Conservation (phyloP, 2,329 filamentous ascomycete genomes). For the Graphium sp. region DNA sequence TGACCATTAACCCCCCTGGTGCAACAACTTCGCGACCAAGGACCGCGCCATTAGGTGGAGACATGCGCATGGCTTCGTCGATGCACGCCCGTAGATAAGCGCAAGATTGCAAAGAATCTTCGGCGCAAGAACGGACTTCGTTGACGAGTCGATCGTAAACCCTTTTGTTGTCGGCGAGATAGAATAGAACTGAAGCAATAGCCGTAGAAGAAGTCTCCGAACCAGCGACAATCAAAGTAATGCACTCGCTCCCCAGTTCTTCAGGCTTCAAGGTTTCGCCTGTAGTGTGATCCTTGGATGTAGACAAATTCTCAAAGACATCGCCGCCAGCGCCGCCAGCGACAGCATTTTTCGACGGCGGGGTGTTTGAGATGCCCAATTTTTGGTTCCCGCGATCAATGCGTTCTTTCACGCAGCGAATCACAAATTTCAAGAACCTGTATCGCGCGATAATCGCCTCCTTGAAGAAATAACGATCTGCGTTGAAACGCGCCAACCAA, state of each 20-base stretch:
- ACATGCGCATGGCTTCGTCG: conserved; percentile 11
- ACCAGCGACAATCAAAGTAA: conserved; percentile 16
- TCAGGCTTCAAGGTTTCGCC: neutral
- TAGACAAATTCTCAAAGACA: no score
- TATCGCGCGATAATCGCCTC: conserved; percentile 4
- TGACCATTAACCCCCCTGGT: conserved; percentile 4
- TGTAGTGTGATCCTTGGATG: neutral
- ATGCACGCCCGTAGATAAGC: conserved; percentile 45
- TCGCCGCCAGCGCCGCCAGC: neutral
- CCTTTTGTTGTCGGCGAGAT: conserved; percentile 15
- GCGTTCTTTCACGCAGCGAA: neutral
- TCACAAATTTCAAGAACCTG: conserved; percentile 6
- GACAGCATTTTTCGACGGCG: conserved; percentile 1
- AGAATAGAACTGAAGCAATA: conserved; percentile 18
- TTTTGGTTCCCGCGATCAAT: no score
- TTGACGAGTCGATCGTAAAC: conserved; percentile 12
- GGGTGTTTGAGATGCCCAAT: no score
- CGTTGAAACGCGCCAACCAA: conserved; percentile 1
- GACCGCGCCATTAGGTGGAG: conserved; percentile 5
- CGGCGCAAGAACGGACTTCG: conserved; percentile 14
- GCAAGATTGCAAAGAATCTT: conserved; percentile 24
- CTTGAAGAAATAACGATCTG: conserved; percentile 7
- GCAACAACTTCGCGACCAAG: conserved; percentile 2
- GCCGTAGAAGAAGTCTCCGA: conserved; percentile 21
- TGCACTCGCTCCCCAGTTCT: conserved; percentile 14